Percentiles rank a stretch among this genome's conserved stretches.
Conservation (phyloP, 2,329 filamentous ascomycete species). For the Ceratocystis papillata region DNA sequence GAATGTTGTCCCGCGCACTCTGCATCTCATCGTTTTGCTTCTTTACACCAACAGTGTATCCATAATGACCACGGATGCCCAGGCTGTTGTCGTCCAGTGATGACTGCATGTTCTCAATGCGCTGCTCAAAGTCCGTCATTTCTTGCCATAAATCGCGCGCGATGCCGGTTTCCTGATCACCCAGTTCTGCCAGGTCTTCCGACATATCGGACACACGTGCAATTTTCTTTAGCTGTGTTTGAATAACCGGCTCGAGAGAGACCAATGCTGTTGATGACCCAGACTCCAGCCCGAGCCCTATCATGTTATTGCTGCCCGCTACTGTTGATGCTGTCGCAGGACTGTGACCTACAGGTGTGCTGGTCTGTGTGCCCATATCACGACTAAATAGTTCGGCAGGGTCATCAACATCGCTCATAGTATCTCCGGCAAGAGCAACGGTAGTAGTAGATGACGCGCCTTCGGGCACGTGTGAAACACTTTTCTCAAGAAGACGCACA, state of each 20-base stretch:
- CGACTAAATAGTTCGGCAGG: constrained; percentile 73
- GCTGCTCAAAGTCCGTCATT: constrained; percentile 22
- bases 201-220: constrained; percentile 32
- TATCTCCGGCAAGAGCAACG: constrained; percentile 30
- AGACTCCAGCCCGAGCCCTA: not conserved
- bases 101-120: constrained; percentile 16
- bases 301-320: not conserved
- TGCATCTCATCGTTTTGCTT: constrained; percentile 55
- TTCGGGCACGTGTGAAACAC: constrained; percentile 51
- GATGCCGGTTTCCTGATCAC: constrained; percentile 30
- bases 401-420: constrained; percentile 45
- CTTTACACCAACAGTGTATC: constrained; percentile 16
- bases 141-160: constrained; percentile 23
- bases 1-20: constrained; percentile 61
- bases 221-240: constrained; percentile 37
- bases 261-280: constrained; percentile 18
- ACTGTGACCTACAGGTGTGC: constrained; percentile 29
- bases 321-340: not conserved
- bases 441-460: not conserved
- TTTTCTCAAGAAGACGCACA: constrained; percentile 42
- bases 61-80: constrained; percentile 17
- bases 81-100: not conserved
- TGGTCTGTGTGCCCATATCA: constrained; percentile 70
- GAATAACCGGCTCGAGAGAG: constrained; percentile 29
- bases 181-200: constrained; percentile 37